Conservation (phyloP, 2,329 filamentous ascomycete genomes). For the Microascus cirrosus region DNA sequence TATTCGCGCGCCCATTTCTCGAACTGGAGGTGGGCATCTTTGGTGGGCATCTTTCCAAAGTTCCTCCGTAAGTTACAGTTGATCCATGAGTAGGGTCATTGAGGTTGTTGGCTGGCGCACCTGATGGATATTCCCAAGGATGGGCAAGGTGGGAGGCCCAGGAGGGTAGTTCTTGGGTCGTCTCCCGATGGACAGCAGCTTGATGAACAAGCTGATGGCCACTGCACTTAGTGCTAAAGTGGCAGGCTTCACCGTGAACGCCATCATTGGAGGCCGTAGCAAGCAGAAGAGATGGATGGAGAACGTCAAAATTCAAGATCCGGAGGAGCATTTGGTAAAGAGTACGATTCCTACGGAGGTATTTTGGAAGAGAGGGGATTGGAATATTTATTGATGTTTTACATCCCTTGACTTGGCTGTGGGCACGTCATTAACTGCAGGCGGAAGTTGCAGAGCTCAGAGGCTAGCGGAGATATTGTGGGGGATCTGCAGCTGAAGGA, state of each 20-base stretch:
- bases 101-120: not conserved
- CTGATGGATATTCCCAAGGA: slow-evolving; percentile 39
- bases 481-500: not conserved
- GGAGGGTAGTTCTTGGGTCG: slow-evolving; percentile 23
- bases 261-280: too few species aligned
- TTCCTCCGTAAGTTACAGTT: not conserved
- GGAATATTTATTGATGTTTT: not conserved
- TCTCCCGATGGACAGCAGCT: slow-evolving; percentile 1
- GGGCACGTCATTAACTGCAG: too few species aligned
- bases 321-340: too few species aligned
- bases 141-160: slow-evolving; percentile 36
- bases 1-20: slow-evolving; percentile 41
- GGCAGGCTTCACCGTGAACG: not conserved
- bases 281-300: too few species aligned
- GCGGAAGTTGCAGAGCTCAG: not conserved
- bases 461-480: not conserved
- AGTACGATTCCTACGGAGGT: too few species aligned
- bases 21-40: slow-evolving; percentile 31
- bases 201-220: not conserved
- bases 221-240: slow-evolving; percentile 1
- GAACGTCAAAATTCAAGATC: too few species aligned
- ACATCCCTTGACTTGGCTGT: not conserved
- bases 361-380: not conserved
- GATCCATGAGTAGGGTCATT: not conserved
- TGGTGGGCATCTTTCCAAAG: slow-evolving; percentile 21